These are phyloP conservation scores for Cystofilobasidium bisporidii DNA, from an alignment of 768 basidiomycete genomes.

Conservation along the genomic window DNA sequence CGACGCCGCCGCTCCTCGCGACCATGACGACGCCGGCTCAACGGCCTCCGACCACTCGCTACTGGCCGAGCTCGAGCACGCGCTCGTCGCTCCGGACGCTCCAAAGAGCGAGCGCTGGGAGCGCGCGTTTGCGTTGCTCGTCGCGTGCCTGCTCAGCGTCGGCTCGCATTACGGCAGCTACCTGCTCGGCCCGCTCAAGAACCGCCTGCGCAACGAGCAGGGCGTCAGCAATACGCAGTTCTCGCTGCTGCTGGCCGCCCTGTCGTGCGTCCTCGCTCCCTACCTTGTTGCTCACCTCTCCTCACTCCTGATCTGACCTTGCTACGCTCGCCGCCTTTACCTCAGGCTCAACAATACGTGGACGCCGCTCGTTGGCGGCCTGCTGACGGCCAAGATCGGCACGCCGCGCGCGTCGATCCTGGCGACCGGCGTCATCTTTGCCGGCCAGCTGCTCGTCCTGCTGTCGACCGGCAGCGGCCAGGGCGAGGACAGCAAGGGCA, in stretches of 20 bases:
- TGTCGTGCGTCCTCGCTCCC: slow-evolving; percentile 42
- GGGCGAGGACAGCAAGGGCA: slow-evolving; percentile 41
- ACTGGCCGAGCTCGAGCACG: not conserved
- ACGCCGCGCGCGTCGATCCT: slow-evolving; percentile 62
- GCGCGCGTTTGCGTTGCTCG: slow-evolving; percentile 25
- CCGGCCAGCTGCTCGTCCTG: slow-evolving; percentile 62
- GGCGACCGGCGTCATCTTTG: slow-evolving; percentile 61
- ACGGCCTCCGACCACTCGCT: not conserved
- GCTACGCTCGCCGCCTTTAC: no score
- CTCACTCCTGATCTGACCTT: no score
- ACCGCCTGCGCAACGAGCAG: slow-evolving; percentile 56
- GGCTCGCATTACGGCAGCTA: slow-evolving; percentile 47
- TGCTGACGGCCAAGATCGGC: slow-evolving; percentile 55
- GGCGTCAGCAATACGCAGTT: slow-evolving; percentile 69
- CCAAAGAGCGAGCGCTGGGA: slow-evolving; percentile 7
- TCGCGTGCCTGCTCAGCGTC: slow-evolving; percentile 18
- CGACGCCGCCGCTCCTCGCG: no score
- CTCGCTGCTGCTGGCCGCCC: slow-evolving; percentile 64
- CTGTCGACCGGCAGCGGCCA: slow-evolving; percentile 46
- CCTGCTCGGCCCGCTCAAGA: slow-evolving; percentile 53
- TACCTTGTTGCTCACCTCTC: not conserved
- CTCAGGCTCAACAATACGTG: slow-evolving; percentile 58
- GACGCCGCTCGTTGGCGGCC: slow-evolving; percentile 69
- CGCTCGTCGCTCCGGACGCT: not conserved
- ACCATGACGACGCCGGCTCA: not conserved